Base-by-base conservation (phyloP, 352 stramenopile genomes). In the Bremia lactucae region DNA sequence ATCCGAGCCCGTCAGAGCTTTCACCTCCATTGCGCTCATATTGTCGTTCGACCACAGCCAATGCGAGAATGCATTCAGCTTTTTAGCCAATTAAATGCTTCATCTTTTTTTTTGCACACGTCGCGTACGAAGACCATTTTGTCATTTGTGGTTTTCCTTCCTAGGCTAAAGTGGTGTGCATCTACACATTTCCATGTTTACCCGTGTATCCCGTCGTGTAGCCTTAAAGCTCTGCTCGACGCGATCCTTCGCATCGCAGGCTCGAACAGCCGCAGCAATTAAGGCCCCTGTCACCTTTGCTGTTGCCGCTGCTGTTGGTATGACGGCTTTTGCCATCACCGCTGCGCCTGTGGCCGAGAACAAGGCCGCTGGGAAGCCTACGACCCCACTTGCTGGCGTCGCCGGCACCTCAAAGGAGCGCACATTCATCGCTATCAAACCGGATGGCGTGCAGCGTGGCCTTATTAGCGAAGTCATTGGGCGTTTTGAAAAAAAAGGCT, bases 391-490 rank as follows among this genome's bases (percentile, higher is more conserved):
- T 54, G 67, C 68, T 31, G 90, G 87, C 34, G 71, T 96, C 10
- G 67, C 91, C 28, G 87, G 90, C 68, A 97, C 90, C 22, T 84
- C 84, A 59, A 74, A 87, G 50, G 92, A 97, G 67, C 81, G 88
- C 54, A 97, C 89, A 37, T 97, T 97, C 69, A 91, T 97, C 48
- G 88, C 88, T 24, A 89, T 96, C 58, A 97, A 97, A 76, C 89
- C 92, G 5, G 89, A 97, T 59, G 92, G 85, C 41, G 92, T 97
- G 36, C 82, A 97, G 70, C 79, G 92, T 41, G 87, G 83, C 23
- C 71, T 97, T 22, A 76, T 97, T 58, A 87, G 81, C 48, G 87
- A 97, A 53, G 95, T 97, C 34, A 97, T 97, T 65, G 80, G 49
- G 43, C 79, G 92, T 51, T 97, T 97, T 56, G 89, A 97, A 66